Evolutionary conservation across 495 filamentous ascomycete genomes (phyloP).

Genomic region (Jackrogersella minutella): DNA sequence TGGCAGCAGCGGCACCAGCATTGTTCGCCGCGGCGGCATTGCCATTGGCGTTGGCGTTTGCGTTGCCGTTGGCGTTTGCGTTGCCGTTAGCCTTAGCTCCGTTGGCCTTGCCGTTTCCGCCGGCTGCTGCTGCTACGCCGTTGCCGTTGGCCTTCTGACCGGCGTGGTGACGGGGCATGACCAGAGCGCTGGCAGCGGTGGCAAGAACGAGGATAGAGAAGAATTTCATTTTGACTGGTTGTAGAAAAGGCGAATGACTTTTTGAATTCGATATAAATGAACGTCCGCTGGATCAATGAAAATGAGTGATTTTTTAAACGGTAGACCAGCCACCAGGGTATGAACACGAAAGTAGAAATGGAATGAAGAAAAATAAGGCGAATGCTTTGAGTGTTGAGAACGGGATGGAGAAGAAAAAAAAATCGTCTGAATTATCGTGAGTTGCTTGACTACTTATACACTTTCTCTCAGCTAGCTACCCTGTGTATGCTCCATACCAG

Average conservation of each 20-base stretch:
- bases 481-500: not conserved
- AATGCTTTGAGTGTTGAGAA: constrained; percentile 24
- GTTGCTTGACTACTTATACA: constrained; percentile 34
- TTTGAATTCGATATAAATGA: constrained; percentile 14
- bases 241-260: constrained; percentile 2
- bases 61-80: constrained; percentile 4
- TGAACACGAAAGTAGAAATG: constrained; percentile 29
- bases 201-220: constrained; percentile 40
- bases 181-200: constrained; percentile 40
- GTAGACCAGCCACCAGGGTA: constrained; percentile 35
- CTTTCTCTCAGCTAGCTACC: not conserved
- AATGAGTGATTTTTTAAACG: constrained; percentile 31
- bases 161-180: constrained; percentile 41
- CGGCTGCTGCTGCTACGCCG: constrained; percentile 11
- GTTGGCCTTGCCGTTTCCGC: not conserved
- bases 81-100: not conserved
- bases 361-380: constrained; percentile 29
- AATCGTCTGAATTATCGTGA: constrained; percentile 15
- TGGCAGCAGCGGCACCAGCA: constrained; percentile 10
- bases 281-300: constrained; percentile 22
- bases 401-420: constrained; percentile 32
- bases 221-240: constrained; percentile 42
- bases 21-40: constrained; percentile 17
- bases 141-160: constrained; percentile 36
- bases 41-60: not conserved